Conservation (phyloP, 495 filamentous ascomycete genomes). For the Penicillium diatomitis region DNA sequence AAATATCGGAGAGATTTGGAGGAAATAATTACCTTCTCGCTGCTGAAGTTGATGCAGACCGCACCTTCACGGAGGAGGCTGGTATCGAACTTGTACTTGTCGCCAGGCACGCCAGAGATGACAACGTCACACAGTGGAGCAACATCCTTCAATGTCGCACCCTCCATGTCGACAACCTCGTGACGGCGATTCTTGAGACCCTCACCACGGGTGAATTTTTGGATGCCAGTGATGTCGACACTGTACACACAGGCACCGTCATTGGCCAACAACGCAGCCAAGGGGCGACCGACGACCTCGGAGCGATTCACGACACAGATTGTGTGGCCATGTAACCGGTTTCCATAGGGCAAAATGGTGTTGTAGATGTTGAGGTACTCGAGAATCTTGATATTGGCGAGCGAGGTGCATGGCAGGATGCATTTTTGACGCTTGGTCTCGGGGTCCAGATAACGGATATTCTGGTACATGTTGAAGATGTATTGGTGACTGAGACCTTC, state of each 20-base stretch:
- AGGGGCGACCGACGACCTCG: constrained; percentile 87
- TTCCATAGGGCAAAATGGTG: constrained; percentile 87
- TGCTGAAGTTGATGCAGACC: constrained; percentile 96
- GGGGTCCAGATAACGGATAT: constrained; percentile 83
- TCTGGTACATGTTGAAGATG: constrained; percentile 99
- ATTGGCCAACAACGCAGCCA: constrained; percentile 92
- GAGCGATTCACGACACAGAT: constrained; percentile 92
- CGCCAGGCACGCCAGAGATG: constrained; percentile 82
- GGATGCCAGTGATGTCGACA: constrained; percentile 86
- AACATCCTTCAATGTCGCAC: constrained; percentile 66
- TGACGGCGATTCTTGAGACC: constrained; percentile 76
- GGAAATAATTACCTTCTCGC: constrained; percentile 54
- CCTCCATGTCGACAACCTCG: constrained; percentile 70
- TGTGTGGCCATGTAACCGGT: constrained; percentile 80
- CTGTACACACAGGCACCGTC: constrained; percentile 93
- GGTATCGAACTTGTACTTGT: constrained; percentile 79
- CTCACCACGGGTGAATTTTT: constrained; percentile 79
- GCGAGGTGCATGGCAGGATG: constrained; percentile 88
- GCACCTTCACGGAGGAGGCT: constrained; percentile 75
- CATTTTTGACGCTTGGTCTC: constrained; percentile 71
- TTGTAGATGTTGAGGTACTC: constrained; percentile 96
- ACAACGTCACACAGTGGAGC: constrained; percentile 86
- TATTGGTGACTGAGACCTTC: constrained; percentile 90
- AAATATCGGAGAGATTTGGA: not conserved
- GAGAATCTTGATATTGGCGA: constrained; percentile 92